Evolutionary conservation across 1,139 yeast species (phyloP).

Genomic region (Kurtzmaniella quercitrusa): DNA sequence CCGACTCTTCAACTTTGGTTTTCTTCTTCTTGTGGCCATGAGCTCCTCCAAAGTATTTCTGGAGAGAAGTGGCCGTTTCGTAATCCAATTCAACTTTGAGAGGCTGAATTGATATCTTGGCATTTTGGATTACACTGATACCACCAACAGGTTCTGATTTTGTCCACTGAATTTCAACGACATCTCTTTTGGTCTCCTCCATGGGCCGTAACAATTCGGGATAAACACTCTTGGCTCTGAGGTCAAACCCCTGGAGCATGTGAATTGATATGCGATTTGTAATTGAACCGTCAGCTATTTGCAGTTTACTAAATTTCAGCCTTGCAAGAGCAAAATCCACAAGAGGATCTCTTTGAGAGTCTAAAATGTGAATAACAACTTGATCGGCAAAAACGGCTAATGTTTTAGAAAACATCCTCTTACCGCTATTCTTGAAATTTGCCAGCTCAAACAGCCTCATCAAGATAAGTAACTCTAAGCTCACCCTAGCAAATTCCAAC

Average conservation of each 20-base stretch:
- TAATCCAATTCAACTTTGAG: conserved; percentile 71
- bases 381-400: conserved; percentile 54
- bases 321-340: conserved; percentile 68
- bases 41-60: not conserved
- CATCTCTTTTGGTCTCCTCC: conserved; percentile 8
- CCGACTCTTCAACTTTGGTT: not conserved
- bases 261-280: conserved; percentile 56
- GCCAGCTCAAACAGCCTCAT: conserved; percentile 64
- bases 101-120: conserved; percentile 58
- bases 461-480: conserved; percentile 57
- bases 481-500: conserved; percentile 53
- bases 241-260: conserved; percentile 69
- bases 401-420: conserved; percentile 22
- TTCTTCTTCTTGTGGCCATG: not conserved
- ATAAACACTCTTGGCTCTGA: conserved; percentile 55
- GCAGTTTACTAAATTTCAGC: conserved; percentile 57
- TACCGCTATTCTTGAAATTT: conserved; percentile 23
- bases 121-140: conserved; percentile 52
- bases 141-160: conserved; percentile 84
- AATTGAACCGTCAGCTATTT: conserved; percentile 51
- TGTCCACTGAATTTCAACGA: conserved; percentile 64
- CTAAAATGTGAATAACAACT: conserved; percentile 67
- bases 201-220: conserved; percentile 70
- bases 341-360: conserved; percentile 58
- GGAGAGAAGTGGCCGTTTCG: conserved; percentile 53